Conservation (phyloP, 2,329 filamentous ascomycete species). For the Verticillium nonalfalfae region DNA sequence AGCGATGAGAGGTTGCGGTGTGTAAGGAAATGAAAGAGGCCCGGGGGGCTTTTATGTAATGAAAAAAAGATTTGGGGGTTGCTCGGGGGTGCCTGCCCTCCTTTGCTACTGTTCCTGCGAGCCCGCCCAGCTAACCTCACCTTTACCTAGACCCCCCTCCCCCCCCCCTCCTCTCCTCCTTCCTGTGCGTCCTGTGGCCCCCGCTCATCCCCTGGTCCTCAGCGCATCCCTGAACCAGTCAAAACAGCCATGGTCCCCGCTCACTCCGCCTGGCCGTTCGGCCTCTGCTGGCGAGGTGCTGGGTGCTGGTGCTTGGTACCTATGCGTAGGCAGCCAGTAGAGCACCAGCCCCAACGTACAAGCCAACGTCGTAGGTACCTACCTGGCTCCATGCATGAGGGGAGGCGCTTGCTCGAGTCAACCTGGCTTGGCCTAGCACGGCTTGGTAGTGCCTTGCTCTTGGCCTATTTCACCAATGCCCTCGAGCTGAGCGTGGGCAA, state of each 20-base stretch:
- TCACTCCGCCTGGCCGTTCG: neutral
- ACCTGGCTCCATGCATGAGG: too few species aligned
- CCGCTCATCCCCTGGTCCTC: neutral
- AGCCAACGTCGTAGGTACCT: neutral
- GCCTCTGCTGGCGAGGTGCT: neutral
- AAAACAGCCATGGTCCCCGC: neutral
- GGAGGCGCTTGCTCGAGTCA: neutral
- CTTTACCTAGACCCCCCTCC: neutral
- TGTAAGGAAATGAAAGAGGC: conserved; percentile 14
- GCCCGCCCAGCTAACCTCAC: neutral
- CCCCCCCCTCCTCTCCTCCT: neutral
- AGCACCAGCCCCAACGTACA: too few species aligned
- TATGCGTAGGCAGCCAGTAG: too few species aligned
- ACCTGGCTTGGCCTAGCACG: neutral
- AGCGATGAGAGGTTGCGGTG: conserved; percentile 15
- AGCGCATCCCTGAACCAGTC: neutral
- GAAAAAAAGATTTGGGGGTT: conserved; percentile 6
- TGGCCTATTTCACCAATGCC: neutral
- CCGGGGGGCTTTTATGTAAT: conserved; percentile 14
- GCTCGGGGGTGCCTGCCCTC: neutral
- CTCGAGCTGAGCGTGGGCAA: neutral
- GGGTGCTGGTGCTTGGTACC: too few species aligned
- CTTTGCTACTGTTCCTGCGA: neutral
- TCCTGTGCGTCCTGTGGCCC: too few species aligned
- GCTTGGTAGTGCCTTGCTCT: neutral